Evolutionary conservation across 768 basidiomycete species (phyloP).

Genomic region (Pisolithus albus): DNA sequence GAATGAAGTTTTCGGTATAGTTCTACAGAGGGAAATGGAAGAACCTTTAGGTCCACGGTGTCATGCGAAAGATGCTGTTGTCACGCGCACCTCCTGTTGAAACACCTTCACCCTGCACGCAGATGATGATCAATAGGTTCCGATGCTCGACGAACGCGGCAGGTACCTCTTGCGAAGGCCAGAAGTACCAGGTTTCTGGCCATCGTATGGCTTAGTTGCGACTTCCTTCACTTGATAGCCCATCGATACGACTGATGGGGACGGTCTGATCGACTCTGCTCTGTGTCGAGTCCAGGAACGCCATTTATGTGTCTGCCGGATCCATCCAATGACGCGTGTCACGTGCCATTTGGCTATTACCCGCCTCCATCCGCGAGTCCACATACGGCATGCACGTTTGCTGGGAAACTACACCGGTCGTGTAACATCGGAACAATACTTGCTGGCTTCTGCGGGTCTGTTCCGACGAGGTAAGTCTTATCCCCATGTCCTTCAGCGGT

Average conservation of each 20-base stretch:
- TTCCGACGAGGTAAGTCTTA: no score
- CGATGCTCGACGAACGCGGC: constrained; percentile 4
- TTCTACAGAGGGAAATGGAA: constrained; percentile 42
- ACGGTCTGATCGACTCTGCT: constrained; percentile 1
- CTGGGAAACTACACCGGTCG: background rate
- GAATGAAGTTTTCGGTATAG: constrained; percentile 99
- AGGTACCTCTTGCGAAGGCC: constrained; percentile 88
- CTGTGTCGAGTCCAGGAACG: background rate
- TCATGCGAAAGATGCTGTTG: constrained; percentile 9
- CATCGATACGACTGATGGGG: constrained; percentile 26
- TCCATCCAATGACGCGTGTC: background rate
- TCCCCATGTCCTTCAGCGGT: no score
- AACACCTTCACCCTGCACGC: constrained; percentile 86
- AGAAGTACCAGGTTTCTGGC: constrained; percentile 97
- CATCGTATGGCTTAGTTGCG: constrained; percentile 79
- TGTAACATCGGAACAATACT: background rate
- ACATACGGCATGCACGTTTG: background rate
- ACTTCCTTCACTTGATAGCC: constrained; percentile 55
- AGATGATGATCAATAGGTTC: constrained; percentile 15
- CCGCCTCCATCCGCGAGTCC: background rate
- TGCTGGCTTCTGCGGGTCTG: no score
- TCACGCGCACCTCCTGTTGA: constrained; percentile 74
- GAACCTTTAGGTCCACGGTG: constrained; percentile 14
- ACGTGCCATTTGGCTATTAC: background rate
- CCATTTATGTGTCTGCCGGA: constrained; percentile 2